Evolutionary conservation across 169 alveolate genomes (phyloP).

Genomic region (Plasmodium malariae): DNA sequence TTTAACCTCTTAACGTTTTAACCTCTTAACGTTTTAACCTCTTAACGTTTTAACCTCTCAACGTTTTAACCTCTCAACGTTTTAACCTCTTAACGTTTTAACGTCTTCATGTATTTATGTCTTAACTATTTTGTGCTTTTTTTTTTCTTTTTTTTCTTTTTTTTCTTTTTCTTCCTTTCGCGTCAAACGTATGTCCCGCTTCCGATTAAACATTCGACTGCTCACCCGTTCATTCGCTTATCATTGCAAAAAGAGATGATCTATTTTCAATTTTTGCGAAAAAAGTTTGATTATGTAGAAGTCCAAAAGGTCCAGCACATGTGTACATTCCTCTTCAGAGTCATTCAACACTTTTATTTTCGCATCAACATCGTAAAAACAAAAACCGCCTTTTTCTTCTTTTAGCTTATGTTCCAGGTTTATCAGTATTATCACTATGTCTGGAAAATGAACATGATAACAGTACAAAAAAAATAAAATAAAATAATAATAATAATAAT

Average conservation of each 20-base stretch:
- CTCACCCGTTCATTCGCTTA: too few relatives aligned
- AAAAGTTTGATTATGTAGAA: slow-evolving; percentile 15
- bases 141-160: not conserved
- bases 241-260: not conserved
- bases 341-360: slow-evolving; percentile 39
- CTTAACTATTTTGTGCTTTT: too few relatives aligned
- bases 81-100: too few relatives aligned
- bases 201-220: too few relatives aligned
- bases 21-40: too few relatives aligned
- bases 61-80: too few relatives aligned
- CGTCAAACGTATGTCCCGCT: not conserved
- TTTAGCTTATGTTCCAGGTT: slow-evolving; percentile 10
- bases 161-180: not conserved
- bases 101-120: too few relatives aligned
- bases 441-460: slow-evolving; percentile 13
- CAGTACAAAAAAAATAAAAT: not conserved
- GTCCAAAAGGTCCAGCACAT: slow-evolving; percentile 8
- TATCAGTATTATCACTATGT: slow-evolving; percentile 17
- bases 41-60: too few relatives aligned
- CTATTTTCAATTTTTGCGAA: slow-evolving; percentile 7
- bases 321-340: slow-evolving; percentile 27
- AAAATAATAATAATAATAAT: not conserved
- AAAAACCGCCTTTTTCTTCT: not conserved
- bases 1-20: too few relatives aligned
- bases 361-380: slow-evolving; percentile 10